Evolutionary conservation across 2,329 filamentous ascomycete species (phyloP), one percentile per base, ranked within the genome.

Genomic region (Pseudocercospora cruenta): DNA sequence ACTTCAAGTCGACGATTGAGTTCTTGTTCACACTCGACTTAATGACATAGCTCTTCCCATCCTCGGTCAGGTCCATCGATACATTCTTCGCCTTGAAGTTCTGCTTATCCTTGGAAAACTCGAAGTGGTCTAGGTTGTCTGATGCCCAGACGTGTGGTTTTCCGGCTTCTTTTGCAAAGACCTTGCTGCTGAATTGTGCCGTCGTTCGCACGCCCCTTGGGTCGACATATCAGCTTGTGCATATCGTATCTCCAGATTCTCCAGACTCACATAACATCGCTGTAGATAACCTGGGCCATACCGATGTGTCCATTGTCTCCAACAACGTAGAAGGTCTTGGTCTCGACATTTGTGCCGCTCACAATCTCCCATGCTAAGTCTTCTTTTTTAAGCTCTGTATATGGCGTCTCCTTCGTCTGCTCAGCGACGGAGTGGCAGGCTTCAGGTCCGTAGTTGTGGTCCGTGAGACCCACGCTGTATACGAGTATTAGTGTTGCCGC

Each of bases 221-320:
- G 19, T 21, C 45, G 26, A 64, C 55, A 67, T 36, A 68, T 68
- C 67, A 68, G 63, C 63, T 47, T 58, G 36, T 47, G 14, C 19
- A 28, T 16, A 3, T 26, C 9, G 55, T 2, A 21, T n/a, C 2
- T 8, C 16, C 19, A 7, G 7, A 10, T 19, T 14, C 28, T 62
- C 8, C 21, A 61, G 39, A 33, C 68, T 81, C 89, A 97, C 94
- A 88, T 91, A 78, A 99, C 91, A 81, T 97, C 97, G 84, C 92
- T 98, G 85, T 98, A 97, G 79, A 99, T 97, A 81, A 98, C 86
- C 85, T 99, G 95, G 67, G 88, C 88, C 80, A 97, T 87, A 61
- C 86, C 92, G 70, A 94, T 80, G 69, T 90, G 85, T 59, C 95
- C 95, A 67, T 84, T 88, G 69, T 97, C 91, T 63, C 90, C 85